Evolutionary conservation across 78 protist genomes (phyloP), one percentile per base, ranked within the genome.

Genomic region (Dictyostelium intermedium): DNA sequence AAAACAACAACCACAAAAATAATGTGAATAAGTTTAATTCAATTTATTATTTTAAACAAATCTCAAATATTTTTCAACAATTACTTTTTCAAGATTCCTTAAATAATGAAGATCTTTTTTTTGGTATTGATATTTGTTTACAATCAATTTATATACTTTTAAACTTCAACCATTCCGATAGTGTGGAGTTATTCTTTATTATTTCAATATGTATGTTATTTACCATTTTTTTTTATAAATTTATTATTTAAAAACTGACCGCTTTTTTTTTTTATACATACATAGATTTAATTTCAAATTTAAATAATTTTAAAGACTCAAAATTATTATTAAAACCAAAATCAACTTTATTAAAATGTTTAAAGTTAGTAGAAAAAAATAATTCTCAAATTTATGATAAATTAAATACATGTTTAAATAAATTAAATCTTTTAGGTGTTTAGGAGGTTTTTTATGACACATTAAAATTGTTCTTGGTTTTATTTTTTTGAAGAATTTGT

Each of bases 31-130:
- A 9, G 4, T 5, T 20, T 13, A 34, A 77, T n/a, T 77, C 60
- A 77, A 77, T 77, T 77, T 25, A 77, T n/a, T 77, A 39, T 41
- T 77, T 77, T 32, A 77, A 77, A 43, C 82, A 77, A 77, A 41
- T 77, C 23, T 77, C 82, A 41, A 77, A 41, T 41, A 32, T 77
- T 6, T 77, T n/a, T 25, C 82, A 77, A 77, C 27, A 77, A n/a
- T 77, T 77, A 41, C 45, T 77, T 77, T 41, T 77, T 9, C 25
- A 41, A 13, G 39, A 76, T 10, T 1, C 14, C 9, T 5, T 14
- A 70, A 25, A 34, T 5, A 41, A 41, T 39, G 60, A n/a, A 11
- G 61, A 77, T 14, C 14, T 39, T 5, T 5, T 77, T 7, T 77
- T 41, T 77, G 32, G 25, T 77, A 20, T 77, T 3, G 18, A 77